Evolutionary conservation across 345 rosid genomes (phyloP).

Genomic region (Ailanthus altissimus): DNA sequence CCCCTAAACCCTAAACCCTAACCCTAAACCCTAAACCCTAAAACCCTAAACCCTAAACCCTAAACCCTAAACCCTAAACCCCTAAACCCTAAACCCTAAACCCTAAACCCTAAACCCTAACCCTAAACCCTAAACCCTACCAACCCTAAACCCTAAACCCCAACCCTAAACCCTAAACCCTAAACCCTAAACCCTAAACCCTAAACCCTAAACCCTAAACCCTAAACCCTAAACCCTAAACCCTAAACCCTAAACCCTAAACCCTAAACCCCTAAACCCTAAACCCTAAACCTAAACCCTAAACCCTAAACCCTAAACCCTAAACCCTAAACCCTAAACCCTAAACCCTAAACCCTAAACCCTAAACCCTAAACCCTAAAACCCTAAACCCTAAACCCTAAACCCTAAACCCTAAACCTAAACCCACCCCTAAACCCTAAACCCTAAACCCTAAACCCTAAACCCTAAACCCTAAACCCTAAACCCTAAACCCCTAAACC

Average conservation of each 20-base stretch:
- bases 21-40: conserved; percentile 13
- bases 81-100: conserved; percentile 17
- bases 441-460: not conserved
- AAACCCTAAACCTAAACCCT: conserved; percentile 6
- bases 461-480: not conserved
- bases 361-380: not conserved
- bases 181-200: not conserved
- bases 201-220: not conserved
- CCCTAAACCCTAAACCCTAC: not conserved
- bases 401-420: not conserved
- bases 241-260: conserved; percentile 1
- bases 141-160: not conserved
- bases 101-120: conserved; percentile 20
- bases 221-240: not conserved
- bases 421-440: not conserved
- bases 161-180: not conserved
- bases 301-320: conserved; percentile 11
- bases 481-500: not conserved
- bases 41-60: conserved; percentile 25
- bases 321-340: conserved; percentile 5
- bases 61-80: conserved; percentile 19
- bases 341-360: not conserved
- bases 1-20: conserved; percentile 16
- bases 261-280: conserved; percentile 2
- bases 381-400: not conserved